A percentile compares a stretch with the other conserved stretches of the same genome.
phyloP scores from a whole-genome alignment of 1,284 basidiomycete genomes.

The Sparassis latifolia region DNA sequence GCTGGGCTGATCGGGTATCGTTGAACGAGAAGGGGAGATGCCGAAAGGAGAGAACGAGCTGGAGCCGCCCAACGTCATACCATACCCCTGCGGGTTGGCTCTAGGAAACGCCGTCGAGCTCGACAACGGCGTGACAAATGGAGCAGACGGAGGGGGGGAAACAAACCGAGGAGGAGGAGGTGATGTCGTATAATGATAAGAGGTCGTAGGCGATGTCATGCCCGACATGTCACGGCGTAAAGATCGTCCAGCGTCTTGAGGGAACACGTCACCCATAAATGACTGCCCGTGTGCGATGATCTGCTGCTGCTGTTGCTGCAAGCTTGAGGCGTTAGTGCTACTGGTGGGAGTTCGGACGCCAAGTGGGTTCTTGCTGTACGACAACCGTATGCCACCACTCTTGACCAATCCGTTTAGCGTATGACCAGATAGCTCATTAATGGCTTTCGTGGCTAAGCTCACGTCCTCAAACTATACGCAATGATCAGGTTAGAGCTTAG shows the following conservation, averaged over 20 bases:
- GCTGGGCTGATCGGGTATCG: conserved; percentile 62
- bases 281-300: conserved; percentile 19
- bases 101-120: conserved; percentile 31
- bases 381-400: conserved; percentile 89
- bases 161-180: conserved; percentile 44
- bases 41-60: conserved; percentile 60
- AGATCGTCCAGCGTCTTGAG: conserved; percentile 25
- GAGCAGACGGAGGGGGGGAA: conserved; percentile 30
- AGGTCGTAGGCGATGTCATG: conserved; percentile 37
- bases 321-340: conserved; percentile 37
- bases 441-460: conserved; percentile 72
- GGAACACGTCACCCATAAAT: conserved; percentile 33
- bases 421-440: conserved; percentile 89
- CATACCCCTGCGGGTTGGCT: conserved; percentile 28
- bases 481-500: conserved; percentile 7
- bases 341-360: conserved; percentile 79
- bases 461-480: conserved; percentile 85
- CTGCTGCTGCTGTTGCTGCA: conserved; percentile 49
- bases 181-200: conserved; percentile 45
- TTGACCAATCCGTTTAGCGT: conserved; percentile 88
- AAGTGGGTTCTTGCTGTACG: conserved; percentile 93
- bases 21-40: conserved; percentile 42
- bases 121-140: conserved; percentile 26
- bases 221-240: conserved; percentile 32
- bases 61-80: conserved; percentile 24